phyloP scores from a whole-genome alignment of 1,284 basidiomycete genomes.

The Polyporus tsugae region DNA sequence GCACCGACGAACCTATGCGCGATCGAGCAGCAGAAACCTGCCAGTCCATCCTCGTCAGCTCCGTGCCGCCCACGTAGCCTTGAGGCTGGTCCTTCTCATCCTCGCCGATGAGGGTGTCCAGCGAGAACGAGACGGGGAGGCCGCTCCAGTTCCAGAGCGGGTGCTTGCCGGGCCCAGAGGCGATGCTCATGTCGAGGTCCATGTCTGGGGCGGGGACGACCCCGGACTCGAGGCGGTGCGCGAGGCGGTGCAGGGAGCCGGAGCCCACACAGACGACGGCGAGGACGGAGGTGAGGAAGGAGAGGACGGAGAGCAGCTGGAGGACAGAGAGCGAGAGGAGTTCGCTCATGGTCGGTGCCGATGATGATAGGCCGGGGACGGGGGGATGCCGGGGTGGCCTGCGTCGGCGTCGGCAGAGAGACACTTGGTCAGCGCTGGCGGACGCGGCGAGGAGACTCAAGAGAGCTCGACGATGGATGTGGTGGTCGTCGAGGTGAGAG shows the following conservation, averaged over 20 bases:
- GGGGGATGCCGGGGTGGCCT: conserved; percentile 24
- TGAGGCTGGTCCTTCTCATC: conserved; percentile 38
- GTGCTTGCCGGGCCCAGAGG: conserved; percentile 29
- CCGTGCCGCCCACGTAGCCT: conserved; percentile 39
- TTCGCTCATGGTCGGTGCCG: conserved; percentile 39
- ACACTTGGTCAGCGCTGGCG: conserved; percentile 15
- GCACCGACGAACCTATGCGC: conserved; percentile 33
- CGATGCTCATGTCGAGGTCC: conserved; percentile 30
- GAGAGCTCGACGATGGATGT: conserved; percentile 18
- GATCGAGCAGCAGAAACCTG: conserved; percentile 35
- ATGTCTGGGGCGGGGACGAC: conserved; percentile 34
- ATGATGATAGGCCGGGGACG: conserved; percentile 22
- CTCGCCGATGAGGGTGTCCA: conserved; percentile 41
- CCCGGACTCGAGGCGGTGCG: conserved; percentile 36
- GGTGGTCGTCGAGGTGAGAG: conserved; percentile 22
- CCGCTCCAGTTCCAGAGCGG: conserved; percentile 42
- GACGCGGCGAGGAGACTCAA: conserved; percentile 21
- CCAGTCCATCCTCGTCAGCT: conserved; percentile 43
- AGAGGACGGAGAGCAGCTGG: conserved; percentile 45
- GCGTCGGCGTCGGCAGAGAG: conserved; percentile 28
- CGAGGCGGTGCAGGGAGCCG: conserved; percentile 41
- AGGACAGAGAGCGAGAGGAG: conserved; percentile 43
- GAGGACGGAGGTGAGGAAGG: conserved; percentile 43
- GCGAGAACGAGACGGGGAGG: conserved; percentile 41
- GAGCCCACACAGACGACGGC: conserved; percentile 44